Conservation (phyloP, 1,139 yeast species). For the Magnusiomyces ingens region DNA sequence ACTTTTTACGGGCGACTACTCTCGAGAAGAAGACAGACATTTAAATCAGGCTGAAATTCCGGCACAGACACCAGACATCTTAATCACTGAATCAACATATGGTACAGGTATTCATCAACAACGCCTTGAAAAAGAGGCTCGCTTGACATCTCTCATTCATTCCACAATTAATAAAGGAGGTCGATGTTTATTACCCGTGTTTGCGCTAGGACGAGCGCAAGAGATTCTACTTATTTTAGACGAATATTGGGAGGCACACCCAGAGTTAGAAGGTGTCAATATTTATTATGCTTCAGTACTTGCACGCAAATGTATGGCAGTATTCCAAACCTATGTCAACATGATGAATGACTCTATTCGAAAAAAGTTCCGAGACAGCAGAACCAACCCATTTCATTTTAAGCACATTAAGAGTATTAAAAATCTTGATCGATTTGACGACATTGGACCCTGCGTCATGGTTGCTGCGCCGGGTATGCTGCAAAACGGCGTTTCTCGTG, state of each 20-base stretch:
- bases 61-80: slow-evolving; percentile 75
- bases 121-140: slow-evolving; percentile 71
- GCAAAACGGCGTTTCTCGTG: slow-evolving; percentile 91
- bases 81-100: slow-evolving; percentile 92
- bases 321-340: slow-evolving; percentile 90
- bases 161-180: slow-evolving; percentile 86
- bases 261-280: slow-evolving; percentile 74
- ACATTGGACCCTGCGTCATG: slow-evolving; percentile 92
- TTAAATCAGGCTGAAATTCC: slow-evolving; percentile 95
- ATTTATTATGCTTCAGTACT: slow-evolving; percentile 88
- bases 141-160: slow-evolving; percentile 76
- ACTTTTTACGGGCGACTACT: slow-evolving; percentile 91
- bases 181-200: slow-evolving; percentile 84
- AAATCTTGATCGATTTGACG: slow-evolving; percentile 78
- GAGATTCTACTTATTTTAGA: slow-evolving; percentile 82
- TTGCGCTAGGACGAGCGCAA: slow-evolving; percentile 95
- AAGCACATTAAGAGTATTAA: slow-evolving; percentile 76
- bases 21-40: slow-evolving; percentile 93
- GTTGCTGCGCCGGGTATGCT: slow-evolving; percentile 98
- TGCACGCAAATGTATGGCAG: slow-evolving; percentile 96
- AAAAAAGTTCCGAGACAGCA: slow-evolving; percentile 66
- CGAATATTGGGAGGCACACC: slow-evolving; percentile 86
- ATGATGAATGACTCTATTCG: slow-evolving; percentile 94
- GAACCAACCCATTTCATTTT: slow-evolving; percentile 82
- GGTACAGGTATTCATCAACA: slow-evolving; percentile 98